These are phyloP conservation scores for Solanum tarijense DNA, from an alignment of 257 asterid genomes.

Conservation along the genomic window DNA sequence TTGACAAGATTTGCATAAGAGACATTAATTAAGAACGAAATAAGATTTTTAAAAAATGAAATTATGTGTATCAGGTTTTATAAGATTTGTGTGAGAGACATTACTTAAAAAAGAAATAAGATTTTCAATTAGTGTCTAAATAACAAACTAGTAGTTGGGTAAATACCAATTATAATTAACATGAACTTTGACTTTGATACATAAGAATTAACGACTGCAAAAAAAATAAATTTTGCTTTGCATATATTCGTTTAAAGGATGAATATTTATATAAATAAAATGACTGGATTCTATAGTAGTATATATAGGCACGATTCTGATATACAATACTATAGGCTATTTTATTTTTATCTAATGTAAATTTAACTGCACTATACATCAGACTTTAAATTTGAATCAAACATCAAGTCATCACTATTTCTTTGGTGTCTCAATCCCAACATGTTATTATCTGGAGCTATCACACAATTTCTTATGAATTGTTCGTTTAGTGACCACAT, in stretches of 20 bases:
- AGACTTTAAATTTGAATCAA: background rate
- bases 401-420: background rate
- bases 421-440: background rate
- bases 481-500: background rate
- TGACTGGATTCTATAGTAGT: too few relatives aligned
- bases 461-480: background rate
- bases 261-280: background rate
- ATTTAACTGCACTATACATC: too few relatives aligned
- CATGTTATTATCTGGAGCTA: background rate
- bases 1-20: background rate
- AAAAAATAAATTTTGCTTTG: background rate
- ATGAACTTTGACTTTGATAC: background rate
- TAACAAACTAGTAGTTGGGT: background rate
- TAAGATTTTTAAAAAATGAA: too few relatives aligned
- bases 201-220: too few relatives aligned
- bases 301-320: background rate
- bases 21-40: too few relatives aligned
- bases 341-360: too few relatives aligned
- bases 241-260: background rate
- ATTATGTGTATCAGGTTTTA: too few relatives aligned
- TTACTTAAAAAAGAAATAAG: background rate
- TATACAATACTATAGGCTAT: background rate
- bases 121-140: background rate
- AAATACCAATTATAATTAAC: background rate
- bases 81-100: too few relatives aligned